Evolutionary conservation across 2,329 filamentous ascomycete genomes (phyloP).

Genomic region (Ustulina deusta): DNA sequence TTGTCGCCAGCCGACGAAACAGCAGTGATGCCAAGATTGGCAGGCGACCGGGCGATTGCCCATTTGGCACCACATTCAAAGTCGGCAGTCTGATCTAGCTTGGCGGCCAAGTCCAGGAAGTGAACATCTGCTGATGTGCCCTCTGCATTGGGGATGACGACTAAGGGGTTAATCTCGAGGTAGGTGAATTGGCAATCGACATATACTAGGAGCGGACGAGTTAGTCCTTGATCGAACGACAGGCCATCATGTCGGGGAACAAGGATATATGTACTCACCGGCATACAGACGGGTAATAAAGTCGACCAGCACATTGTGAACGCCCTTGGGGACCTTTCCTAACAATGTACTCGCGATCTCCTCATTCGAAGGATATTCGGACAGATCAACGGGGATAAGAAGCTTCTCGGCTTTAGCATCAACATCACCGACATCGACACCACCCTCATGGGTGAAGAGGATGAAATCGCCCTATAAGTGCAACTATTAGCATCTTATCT

Average conservation of each 20-base stretch:
- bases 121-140: slow-evolving; percentile 93
- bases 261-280: slow-evolving; percentile 26
- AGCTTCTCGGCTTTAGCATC: slow-evolving; percentile 99
- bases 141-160: slow-evolving; percentile 94
- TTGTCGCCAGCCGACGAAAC: slow-evolving; percentile 74
- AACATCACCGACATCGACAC: slow-evolving; percentile 99
- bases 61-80: slow-evolving; percentile 99
- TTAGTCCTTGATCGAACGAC: slow-evolving; percentile 21
- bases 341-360: slow-evolving; percentile 87
- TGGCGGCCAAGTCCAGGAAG: slow-evolving; percentile 98
- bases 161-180: slow-evolving; percentile 99
- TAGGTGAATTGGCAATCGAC: slow-evolving; percentile 99
- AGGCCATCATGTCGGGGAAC: neutral
- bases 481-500: slow-evolving; percentile 40
- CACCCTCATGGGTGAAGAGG: slow-evolving; percentile 99
- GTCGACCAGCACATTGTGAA: slow-evolving; percentile 98
- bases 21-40: slow-evolving; percentile 84
- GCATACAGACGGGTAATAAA: slow-evolving; percentile 99
- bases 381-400: slow-evolving; percentile 93
- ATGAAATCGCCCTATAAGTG: slow-evolving; percentile 92
- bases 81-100: slow-evolving; percentile 98
- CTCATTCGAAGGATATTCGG: slow-evolving; percentile 94
- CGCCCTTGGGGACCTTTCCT: slow-evolving; percentile 91
- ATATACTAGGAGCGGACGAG: slow-evolving; percentile 71
- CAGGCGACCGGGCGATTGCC: slow-evolving; percentile 93